Evolutionary conservation across 495 filamentous ascomycete species (phyloP), one percentile per base, ranked within the genome.

Genomic region (Talaromyces liani): DNA sequence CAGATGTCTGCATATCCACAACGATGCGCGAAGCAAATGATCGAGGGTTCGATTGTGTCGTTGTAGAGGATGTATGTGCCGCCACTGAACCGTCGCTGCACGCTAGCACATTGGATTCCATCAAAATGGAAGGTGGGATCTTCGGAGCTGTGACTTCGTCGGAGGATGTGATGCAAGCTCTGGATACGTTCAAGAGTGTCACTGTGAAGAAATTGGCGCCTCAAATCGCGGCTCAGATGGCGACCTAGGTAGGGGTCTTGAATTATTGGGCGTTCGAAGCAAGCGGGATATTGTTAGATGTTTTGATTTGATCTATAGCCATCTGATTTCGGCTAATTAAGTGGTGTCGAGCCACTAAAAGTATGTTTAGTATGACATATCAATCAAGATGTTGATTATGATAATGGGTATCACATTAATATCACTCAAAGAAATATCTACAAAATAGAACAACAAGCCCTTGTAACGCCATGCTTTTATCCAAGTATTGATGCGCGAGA

Each of bases 11-110:
- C 64, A 87, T 91, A 5, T 84, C 82, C 20, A 87, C 83, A 1
- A 90, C 87, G 1, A 78, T 90, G 63, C 79, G 87, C 55, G 89
- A 91, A 66, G 87, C 86, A 58, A 88, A 87, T 69, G 89, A 90
- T 71, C 84, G 88, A 12, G 89, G 88, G 0, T 91, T 86, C 67
- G 87, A 91, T 65, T 91, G 88, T 58, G 67, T 86, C n/a, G 55
- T 86, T 7, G 61, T 86, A 25, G 74, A 79, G 5, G 84, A 86
- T 68, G 84, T 73, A 14, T 80, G 78, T 63, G 82, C 79, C 25
- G 83, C 84, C 24, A 72, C 68, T 18, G 80, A 84, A 59, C 72
- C 73, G 27, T 68, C 70, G n/a, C 68, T 86, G 12, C 82, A 84
- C 56, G 51, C 72, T 8, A 76, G 77, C 64, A 79, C 82, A 1